Evolutionary conservation across 306 rosid species (phyloP).

Genomic region (Begonia masoniana): DNA sequence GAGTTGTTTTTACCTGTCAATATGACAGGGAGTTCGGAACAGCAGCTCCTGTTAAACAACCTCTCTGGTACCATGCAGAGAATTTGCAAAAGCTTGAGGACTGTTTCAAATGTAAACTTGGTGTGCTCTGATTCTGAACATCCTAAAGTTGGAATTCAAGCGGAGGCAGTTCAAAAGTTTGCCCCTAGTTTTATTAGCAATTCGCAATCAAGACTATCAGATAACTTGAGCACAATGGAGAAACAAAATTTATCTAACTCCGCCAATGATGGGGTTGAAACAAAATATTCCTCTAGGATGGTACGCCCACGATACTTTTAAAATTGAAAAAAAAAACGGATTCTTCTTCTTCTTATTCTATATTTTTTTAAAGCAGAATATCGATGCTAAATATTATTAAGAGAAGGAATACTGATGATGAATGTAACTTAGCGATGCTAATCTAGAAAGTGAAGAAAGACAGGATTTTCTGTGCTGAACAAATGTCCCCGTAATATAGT

Average conservation of each 20-base stretch:
- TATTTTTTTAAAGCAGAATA: too few relatives aligned
- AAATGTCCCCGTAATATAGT: too few relatives aligned
- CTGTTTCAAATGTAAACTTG: conserved; percentile 52
- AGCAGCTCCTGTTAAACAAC: conserved; percentile 65
- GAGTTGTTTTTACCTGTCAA: conserved; percentile 80
- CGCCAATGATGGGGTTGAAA: conserved; percentile 23
- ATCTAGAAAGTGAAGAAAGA: too few relatives aligned
- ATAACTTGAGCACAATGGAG: conserved; percentile 18
- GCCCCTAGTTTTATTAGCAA: conserved; percentile 16
- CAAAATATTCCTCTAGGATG: conserved; percentile 26
- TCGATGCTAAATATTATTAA: too few relatives aligned
- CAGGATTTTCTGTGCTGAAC: too few relatives aligned
- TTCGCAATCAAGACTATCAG: conserved; percentile 27
- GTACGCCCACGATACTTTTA: conserved; percentile 8
- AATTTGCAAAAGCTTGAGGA: conserved; percentile 67
- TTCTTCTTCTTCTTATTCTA: neutral
- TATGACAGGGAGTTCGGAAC: conserved; percentile 61
- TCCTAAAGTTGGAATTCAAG: conserved; percentile 20
- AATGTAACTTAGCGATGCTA: too few relatives aligned
- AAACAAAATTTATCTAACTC: conserved; percentile 17
- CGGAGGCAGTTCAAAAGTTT: conserved; percentile 13
- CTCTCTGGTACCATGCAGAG: conserved; percentile 85
- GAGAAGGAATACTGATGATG: too few relatives aligned
- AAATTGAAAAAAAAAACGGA: too few relatives aligned
- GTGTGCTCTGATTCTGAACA: conserved; percentile 16